Conservation (phyloP, 2,329 filamentous ascomycete genomes). For the Cladosporium sp. region DNA sequence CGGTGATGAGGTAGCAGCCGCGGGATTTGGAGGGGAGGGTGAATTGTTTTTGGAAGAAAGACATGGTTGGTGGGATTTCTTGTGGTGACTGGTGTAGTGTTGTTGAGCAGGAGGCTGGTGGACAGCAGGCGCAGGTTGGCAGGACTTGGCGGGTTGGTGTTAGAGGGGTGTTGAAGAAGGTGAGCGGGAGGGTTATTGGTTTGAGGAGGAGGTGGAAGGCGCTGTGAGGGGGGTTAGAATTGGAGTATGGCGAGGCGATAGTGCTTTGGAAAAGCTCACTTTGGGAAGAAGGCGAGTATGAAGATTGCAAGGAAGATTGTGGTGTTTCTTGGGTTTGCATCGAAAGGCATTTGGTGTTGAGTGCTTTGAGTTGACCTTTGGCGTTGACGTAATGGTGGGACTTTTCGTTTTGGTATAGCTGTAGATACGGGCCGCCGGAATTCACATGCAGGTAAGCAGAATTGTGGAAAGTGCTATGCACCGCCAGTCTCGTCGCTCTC, state of each 20-base stretch:
- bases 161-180: slow-evolving; percentile 24
- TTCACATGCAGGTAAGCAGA: not conserved
- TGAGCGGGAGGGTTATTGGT: slow-evolving; percentile 33
- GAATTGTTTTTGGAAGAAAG: slow-evolving; percentile 83
- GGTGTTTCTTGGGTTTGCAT: slow-evolving; percentile 33
- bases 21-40: slow-evolving; percentile 70
- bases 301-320: slow-evolving; percentile 47
- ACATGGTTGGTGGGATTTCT: slow-evolving; percentile 34
- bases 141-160: slow-evolving; percentile 26
- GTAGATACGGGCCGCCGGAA: not conserved
- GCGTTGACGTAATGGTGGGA: slow-evolving; percentile 9
- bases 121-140: slow-evolving; percentile 31
- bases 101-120: slow-evolving; percentile 24
- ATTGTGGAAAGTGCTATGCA: not conserved
- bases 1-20: slow-evolving; percentile 86
- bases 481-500: no score
- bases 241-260: slow-evolving; percentile 9
- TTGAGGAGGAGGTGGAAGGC: slow-evolving; percentile 39
- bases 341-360: slow-evolving; percentile 13
- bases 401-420: not conserved
- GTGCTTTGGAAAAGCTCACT: not conserved
- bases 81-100: slow-evolving; percentile 19
- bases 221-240: slow-evolving; percentile 33
- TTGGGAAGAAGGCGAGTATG: slow-evolving; percentile 48
- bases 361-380: not conserved